Base-by-base conservation (phyloP, 2,329 filamentous ascomycete species). In the Xylariaceae sp. region DNA sequence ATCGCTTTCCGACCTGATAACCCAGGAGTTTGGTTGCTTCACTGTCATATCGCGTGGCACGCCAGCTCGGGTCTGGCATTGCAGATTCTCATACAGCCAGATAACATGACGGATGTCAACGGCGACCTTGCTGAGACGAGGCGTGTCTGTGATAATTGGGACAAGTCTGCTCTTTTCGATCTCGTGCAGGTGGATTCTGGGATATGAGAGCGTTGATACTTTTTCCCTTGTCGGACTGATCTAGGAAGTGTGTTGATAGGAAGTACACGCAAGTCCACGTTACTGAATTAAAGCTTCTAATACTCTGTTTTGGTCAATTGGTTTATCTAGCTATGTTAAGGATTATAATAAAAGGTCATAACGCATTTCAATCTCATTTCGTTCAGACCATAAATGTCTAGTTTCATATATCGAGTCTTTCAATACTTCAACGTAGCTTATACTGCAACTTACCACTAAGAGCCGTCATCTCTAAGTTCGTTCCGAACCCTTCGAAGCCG, bases 1-100 rank as follows among this genome's bases (percentile, higher is more conserved):
- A 68, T 83, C 33, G 79, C 77, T 0, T 83, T 81, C 68, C 65
- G 69, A 40, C 73, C 78, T 0, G 76, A 84, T 65, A 83, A 83
- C 63, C 81, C 81, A 0, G 81, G 81, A 43, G 67, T 73, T 26
- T 79, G 78, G 76, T 63, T 79, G 6, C 14, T 50, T 4, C 67
- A 69, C 41, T 70, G 68, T 37, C 68, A 69, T 50, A 65, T 71
- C 41, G 67, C 63, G 8, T 71, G 67, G 63, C 69, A 69, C 23
- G 62, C 62, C 1, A 66, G 62, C 21, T 54, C 61, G 2, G 68
- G 69, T 1, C 61, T 71, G 29, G 63, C 64, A 7, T 34, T 71
- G 16, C 67, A 70, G 51, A 64, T 69, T 34, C 54, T 70, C 9
- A 58, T 61, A n/a, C 60, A 53, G 4, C 60, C 56, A 17, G n/a